Percentiles rank a stretch among this genome's conserved stretches.
Conservation (phyloP, 768 basidiomycete species). For the Termitomyces sp. region DNA sequence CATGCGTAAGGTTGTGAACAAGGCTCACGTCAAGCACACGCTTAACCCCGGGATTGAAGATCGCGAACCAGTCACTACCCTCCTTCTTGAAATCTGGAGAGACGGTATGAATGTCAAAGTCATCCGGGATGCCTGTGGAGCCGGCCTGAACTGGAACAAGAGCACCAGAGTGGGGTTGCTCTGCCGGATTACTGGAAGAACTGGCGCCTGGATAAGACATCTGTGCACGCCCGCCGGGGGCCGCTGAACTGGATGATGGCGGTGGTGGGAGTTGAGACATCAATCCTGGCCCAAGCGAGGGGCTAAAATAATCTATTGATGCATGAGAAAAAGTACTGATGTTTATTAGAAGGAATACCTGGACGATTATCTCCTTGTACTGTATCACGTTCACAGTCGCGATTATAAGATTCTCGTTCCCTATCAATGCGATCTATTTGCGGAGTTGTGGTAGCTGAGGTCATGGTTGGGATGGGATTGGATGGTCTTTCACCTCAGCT, state of each 20-base stretch:
- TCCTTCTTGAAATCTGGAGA: conserved; percentile 62
- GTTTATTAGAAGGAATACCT: conserved; percentile 15
- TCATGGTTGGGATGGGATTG: background rate
- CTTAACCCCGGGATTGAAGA: conserved; percentile 81
- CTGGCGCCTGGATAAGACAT: conserved; percentile 9
- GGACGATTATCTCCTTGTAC: conserved; percentile 17
- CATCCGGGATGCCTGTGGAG: conserved; percentile 38
- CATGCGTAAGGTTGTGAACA: conserved; percentile 86
- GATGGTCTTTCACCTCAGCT: background rate
- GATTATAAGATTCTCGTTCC: conserved; percentile 21
- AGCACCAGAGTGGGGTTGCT: conserved; percentile 11
- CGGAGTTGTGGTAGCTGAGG: background rate
- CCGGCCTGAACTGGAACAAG: conserved; percentile 15
- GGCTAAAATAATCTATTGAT: conserved; percentile 29
- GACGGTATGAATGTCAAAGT: conserved; percentile 29
- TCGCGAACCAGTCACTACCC: conserved; percentile 83
- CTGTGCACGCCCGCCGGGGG: conserved; percentile 24
- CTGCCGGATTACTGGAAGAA: conserved; percentile 6
- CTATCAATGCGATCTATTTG: conserved; percentile 16
- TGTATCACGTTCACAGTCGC: conserved; percentile 16
- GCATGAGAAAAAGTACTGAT: background rate
- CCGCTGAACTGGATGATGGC: conserved; percentile 20
- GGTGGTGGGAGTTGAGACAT: conserved; percentile 33
- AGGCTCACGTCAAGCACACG: conserved; percentile 71
- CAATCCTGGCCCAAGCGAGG: conserved; percentile 28